These are phyloP conservation scores for Cyphellophora attinorum DNA, from an alignment of 2,329 filamentous ascomycete species.

Conservation along the genomic window DNA sequence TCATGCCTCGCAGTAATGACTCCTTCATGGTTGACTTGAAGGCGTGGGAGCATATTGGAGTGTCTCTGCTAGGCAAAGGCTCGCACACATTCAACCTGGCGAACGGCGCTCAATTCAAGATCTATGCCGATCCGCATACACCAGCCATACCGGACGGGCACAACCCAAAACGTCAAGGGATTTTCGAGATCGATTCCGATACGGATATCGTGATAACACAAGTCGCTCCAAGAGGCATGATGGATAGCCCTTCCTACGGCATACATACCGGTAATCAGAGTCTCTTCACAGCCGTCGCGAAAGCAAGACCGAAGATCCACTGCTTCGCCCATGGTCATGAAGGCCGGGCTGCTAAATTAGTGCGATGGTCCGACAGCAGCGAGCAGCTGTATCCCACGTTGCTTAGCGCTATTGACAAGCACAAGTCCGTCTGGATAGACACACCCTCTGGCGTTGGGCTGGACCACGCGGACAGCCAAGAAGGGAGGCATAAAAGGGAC, in stretches of 20 bases:
- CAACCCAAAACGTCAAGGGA: too few relatives aligned
- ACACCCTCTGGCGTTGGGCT: too few relatives aligned
- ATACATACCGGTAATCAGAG: conserved; percentile 23
- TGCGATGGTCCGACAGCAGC: conserved; percentile 40
- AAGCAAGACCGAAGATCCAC: conserved; percentile 25
- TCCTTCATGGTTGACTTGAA: conserved; percentile 31
- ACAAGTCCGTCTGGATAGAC: too few relatives aligned
- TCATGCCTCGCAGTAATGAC: conserved; percentile 50
- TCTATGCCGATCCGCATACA: conserved; percentile 48
- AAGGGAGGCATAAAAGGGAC: too few relatives aligned
- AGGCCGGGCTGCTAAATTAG: conserved; percentile 46
- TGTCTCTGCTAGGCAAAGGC: conserved; percentile 44
- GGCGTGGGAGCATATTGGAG: conserved; percentile 27
- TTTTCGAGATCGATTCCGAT: conserved; percentile 22
- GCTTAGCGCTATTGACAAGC: conserved; percentile 37
- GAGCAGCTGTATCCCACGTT: conserved; percentile 28
- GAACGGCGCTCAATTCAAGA: conserved; percentile 40
- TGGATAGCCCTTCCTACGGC: conserved; percentile 32
- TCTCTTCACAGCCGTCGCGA: conserved; percentile 24
- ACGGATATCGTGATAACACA: conserved; percentile 46
- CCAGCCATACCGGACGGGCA: conserved; percentile 35
- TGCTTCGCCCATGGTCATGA: conserved; percentile 37
- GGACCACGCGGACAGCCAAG: too few relatives aligned
- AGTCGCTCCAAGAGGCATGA: conserved; percentile 43
- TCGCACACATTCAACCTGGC: conserved; percentile 35